Conservation (phyloP, 768 basidiomycete genomes). For the Austroboletus eburneus region DNA sequence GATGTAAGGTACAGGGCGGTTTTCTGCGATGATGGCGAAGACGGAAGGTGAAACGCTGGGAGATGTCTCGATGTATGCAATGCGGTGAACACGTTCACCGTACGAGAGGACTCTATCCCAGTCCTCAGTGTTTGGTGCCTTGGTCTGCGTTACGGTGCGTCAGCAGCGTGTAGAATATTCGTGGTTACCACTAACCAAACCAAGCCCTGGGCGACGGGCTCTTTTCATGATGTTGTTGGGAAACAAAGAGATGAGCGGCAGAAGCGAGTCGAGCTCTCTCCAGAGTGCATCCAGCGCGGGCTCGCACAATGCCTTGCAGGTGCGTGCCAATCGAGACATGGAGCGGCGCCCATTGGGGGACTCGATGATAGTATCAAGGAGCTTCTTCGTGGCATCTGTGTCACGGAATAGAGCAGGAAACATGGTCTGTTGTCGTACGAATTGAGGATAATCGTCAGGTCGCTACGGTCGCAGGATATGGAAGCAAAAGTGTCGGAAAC, state of each 20-base stretch:
- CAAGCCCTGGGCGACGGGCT: constrained; percentile 67
- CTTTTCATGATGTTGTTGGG: constrained; percentile 65
- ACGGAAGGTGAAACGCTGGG: constrained; percentile 61
- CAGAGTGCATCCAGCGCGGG: constrained; percentile 70
- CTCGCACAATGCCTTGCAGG: constrained; percentile 69
- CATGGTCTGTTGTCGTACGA: constrained; percentile 48
- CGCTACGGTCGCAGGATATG: constrained; percentile 31
- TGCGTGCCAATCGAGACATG: constrained; percentile 67
- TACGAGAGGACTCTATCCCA: constrained; percentile 67
- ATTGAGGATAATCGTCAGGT: constrained; percentile 16
- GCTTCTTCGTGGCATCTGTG: constrained; percentile 49
- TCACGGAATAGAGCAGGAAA: constrained; percentile 57
- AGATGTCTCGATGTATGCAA: constrained; percentile 66
- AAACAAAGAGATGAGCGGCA: constrained; percentile 69
- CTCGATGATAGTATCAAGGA: constrained; percentile 50
- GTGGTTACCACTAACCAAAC: constrained; percentile 52
- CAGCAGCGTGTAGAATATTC: constrained; percentile 1
- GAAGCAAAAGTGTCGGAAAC: constrained; percentile 34
- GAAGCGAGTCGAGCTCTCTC: constrained; percentile 73
- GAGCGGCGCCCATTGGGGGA: constrained; percentile 62
- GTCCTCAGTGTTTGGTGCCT: constrained; percentile 60
- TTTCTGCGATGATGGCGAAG: constrained; percentile 63
- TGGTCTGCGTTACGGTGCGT: constrained; percentile 38
- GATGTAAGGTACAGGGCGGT: constrained; percentile 57
- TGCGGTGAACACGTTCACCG: constrained; percentile 60